Conservation (phyloP, 129 eudicot genomes). For the Rutidosis leptorrhynchoides region DNA sequence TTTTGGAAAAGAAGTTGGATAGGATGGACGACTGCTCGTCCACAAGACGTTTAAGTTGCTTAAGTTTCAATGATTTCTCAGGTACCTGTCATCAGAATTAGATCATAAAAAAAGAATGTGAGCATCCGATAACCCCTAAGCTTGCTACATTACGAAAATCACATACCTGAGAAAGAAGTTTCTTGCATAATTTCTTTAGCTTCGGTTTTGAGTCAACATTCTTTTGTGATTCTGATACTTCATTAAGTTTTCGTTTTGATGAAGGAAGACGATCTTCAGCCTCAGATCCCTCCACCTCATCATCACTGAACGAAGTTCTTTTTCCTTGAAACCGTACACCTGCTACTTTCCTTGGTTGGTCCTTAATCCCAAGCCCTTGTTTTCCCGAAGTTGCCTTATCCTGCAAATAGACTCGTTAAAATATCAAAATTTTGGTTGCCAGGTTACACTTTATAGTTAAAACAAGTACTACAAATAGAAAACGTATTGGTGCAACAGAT, state of each 20-base stretch:
- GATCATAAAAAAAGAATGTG: conserved; percentile 19
- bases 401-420: conserved; percentile 34
- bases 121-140: background rate
- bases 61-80: conserved; percentile 67
- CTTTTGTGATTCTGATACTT: conserved; percentile 35
- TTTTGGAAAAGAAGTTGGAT: conserved; percentile 50
- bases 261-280: conserved; percentile 40
- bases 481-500: background rate
- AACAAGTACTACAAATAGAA: background rate
- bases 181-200: conserved; percentile 69
- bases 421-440: background rate
- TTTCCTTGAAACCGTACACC: conserved; percentile 81
- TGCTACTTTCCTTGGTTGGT: conserved; percentile 72
- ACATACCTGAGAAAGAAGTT: conserved; percentile 67
- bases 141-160: background rate
- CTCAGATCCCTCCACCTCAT: conserved; percentile 45
- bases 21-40: conserved; percentile 55
- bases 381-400: conserved; percentile 85
- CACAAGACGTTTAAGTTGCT: conserved; percentile 69
- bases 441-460: background rate
- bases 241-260: conserved; percentile 47
- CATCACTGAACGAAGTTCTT: conserved; percentile 70
- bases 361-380: conserved; percentile 91
- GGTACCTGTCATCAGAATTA: conserved; percentile 51
- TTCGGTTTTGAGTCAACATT: conserved; percentile 46